Conservation (phyloP, 1,284 basidiomycete species). For the Rhodofomes roseus region DNA sequence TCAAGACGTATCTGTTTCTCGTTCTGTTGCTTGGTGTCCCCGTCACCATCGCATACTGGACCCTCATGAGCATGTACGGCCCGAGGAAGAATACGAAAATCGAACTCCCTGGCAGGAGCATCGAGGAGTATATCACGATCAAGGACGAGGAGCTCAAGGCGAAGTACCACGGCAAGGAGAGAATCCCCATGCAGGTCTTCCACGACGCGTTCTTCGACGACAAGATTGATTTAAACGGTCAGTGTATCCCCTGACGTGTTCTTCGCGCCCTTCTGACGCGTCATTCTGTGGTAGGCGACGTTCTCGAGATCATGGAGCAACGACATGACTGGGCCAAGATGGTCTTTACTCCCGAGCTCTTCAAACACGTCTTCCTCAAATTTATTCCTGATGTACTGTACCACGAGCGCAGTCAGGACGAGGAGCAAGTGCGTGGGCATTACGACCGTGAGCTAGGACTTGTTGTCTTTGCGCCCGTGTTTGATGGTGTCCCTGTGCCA, state of each 20-base stretch:
- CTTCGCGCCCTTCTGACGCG: conserved; percentile 7
- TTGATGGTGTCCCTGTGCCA: conserved; percentile 11
- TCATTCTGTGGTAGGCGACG: conserved; percentile 61
- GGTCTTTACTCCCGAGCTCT: conserved; percentile 81
- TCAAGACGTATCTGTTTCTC: conserved; percentile 84
- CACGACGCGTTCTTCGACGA: conserved; percentile 98
- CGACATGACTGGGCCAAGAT: conserved; percentile 96
- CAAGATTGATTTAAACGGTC: conserved; percentile 94
- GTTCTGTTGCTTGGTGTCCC: conserved; percentile 75
- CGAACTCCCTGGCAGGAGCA: conserved; percentile 78
- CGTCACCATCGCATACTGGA: conserved; percentile 87
- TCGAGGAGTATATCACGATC: conserved; percentile 90
- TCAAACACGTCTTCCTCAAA: conserved; percentile 90
- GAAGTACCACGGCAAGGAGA: conserved; percentile 78
- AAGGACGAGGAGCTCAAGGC: conserved; percentile 80
- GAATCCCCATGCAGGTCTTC: conserved; percentile 98
- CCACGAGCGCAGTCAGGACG: conserved; percentile 89
- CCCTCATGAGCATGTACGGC: conserved; percentile 80
- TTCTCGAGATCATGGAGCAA: conserved; percentile 91
- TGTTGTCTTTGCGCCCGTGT: conserved; percentile 16
- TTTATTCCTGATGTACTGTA: conserved; percentile 91
- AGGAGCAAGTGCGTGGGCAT: conserved; percentile 94
- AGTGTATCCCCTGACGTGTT: conserved; percentile 19
- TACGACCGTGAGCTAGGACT: conserved; percentile 75
- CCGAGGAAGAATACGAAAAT: conserved; percentile 86